Base-by-base conservation (phyloP, 1,139 yeast genomes). In the Groenewaldozyma sp. region DNA sequence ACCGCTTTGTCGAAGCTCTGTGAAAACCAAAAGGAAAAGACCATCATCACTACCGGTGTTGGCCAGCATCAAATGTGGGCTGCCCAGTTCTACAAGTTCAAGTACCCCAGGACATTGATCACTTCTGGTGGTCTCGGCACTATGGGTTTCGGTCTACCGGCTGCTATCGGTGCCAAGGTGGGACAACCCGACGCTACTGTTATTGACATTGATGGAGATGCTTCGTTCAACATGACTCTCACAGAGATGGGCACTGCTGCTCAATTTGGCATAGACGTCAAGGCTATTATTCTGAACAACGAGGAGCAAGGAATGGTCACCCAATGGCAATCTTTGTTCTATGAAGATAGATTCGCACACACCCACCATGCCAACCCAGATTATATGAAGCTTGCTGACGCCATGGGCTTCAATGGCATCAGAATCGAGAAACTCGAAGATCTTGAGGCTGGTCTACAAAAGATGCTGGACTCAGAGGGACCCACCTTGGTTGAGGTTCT, bases 41-140 rank as follows among this genome's bases (percentile, higher is more conserved):
- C 86, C 47, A 77, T 87, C 56, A 79, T 91, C 53, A 82, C 97
- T 42, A 91, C 98, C 35, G 98, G 98, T 71, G 97, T 91, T 43
- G 98, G 98, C 45, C 98, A 91, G 71, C 98, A 91, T 73, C 98
- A 91, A 70, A 91, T 91, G 98, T 91, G 98, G 97, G 93, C 97
- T 33, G 98, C 98, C 33, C 98, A 91, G 68, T 88, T 87, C 64
- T 87, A 82, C 76, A 77, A 87, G 41, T 88, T 95, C 94, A 81
- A 78, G 45, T 68, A 75, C 49, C 96, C 97, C 53, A 76, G 97
- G 64, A 74, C 94, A 41, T 81, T 91, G 72, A 82, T 91, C 61
- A 87, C 97, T 19, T 86, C 96, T 40, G 98, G 98, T 67, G 98
- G 98, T 55, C 74, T 91, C 58, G 98, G 98, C 55, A 91, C 98